Evolutionary conservation across 176 grass and related monocot species (phyloP), one percentile per base, ranked within the genome.

Genomic region (Oryza longistaminata): DNA sequence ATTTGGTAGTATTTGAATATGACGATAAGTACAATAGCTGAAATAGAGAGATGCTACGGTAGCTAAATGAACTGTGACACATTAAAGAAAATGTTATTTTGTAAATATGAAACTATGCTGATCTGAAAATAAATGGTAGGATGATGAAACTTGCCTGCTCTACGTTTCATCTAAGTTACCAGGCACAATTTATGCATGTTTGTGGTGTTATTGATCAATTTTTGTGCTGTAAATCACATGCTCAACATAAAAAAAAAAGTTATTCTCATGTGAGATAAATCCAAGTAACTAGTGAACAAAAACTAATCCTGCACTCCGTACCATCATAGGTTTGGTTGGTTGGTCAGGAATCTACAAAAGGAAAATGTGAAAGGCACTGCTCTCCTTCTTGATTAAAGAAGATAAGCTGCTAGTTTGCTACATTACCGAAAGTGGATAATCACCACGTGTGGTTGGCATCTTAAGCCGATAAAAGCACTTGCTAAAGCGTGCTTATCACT

Each of bases 401-500:
- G 52, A 55, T 55, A 55, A 55, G 53, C 43, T 2, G 50, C 39
- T 7, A 48, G 53, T 58, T n/a, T 58, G 53, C 53, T 58, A 37
- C 71, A 64, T 50, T 79, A 70, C 14, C n/a, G 42, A 21, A 70
- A 39, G 5, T 16, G 62, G 70, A 89, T 81, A 64, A n/a, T 16
- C 24, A 58, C 58, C 55, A 86, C 66, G 78, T 68, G 78, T 4
- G n/a, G 9, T 34, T 15, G 21, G 79, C 74, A 83, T 86, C 84
- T 74, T 35, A 16, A 82, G 22, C 13, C 49, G 55, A 78, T 39
- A 82, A 33, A 76, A 35, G 39, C 77, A 76, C 49, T 71, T 9
- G 7, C 15, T 75, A 76, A 82, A 82, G 29, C 79, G 43, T 82
- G 46, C 46, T 58, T 79, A 83, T 83, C 83, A 90, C 67, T 78